A percentile compares a stretch with the other conserved stretches of the same genome.
phyloP scores from a whole-genome alignment of 148 eudicot genomes.

The Rhododendron ovatum region DNA sequence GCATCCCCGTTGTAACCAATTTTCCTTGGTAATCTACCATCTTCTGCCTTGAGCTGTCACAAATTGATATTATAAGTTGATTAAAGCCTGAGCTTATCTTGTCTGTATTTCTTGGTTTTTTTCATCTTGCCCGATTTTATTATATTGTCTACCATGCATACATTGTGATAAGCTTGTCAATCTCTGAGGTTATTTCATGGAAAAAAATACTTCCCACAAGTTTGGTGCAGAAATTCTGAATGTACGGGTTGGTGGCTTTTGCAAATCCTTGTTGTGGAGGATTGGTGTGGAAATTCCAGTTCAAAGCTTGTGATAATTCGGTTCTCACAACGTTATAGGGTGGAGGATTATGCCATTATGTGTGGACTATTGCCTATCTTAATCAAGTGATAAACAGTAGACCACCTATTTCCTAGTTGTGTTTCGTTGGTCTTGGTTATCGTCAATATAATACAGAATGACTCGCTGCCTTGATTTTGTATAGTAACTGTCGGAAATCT shows the following conservation, averaged over 20 bases:
- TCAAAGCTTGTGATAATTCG: background rate
- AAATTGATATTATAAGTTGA: background rate
- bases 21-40: background rate
- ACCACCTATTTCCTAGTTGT: background rate
- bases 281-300: background rate
- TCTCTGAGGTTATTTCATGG: background rate
- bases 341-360: background rate
- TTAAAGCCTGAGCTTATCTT: background rate
- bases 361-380: background rate
- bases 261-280: background rate
- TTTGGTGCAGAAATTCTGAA: background rate
- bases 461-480: background rate
- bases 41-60: background rate
- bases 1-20: background rate
- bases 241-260: background rate
- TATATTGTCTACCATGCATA: background rate
- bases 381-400: background rate
- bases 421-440: background rate
- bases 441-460: background rate
- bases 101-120: background rate
- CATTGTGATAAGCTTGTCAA: background rate
- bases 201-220: background rate
- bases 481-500: background rate
- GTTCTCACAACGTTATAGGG: background rate
- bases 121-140: background rate